Percentiles rank a stretch among this genome's conserved stretches.
phyloP scores from a whole-genome alignment of 2,329 filamentous ascomycete species.

The Hypocrella siamensis region DNA sequence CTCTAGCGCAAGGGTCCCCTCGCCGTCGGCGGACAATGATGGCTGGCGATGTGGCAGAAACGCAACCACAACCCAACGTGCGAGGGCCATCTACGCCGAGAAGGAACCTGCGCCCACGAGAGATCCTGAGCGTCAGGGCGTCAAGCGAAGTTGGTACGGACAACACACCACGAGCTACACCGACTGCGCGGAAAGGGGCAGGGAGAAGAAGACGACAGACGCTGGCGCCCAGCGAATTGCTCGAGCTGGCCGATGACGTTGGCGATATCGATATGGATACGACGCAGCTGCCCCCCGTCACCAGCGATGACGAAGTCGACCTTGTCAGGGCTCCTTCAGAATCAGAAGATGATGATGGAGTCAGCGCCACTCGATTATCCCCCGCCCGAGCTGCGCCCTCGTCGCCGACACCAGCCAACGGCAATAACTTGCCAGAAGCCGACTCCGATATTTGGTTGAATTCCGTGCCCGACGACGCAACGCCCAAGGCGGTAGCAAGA shows the following conservation, averaged over 20 bases:
- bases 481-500: conserved; percentile 13
- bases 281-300: conserved; percentile 5
- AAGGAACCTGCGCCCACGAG: conserved; percentile 13
- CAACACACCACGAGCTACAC: conserved; percentile 4
- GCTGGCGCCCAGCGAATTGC: conserved; percentile 11
- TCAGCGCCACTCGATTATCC: not conserved
- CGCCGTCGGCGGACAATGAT: conserved; percentile 17
- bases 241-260: conserved; percentile 10
- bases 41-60: conserved; percentile 12
- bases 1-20: conserved; percentile 23
- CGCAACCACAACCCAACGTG: conserved; percentile 6
- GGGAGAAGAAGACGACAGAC: conserved; percentile 9
- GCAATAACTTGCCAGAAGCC: conserved; percentile 6
- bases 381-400: conserved; percentile 1
- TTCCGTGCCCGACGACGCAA: conserved; percentile 21
- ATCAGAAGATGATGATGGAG: conserved; percentile 2
- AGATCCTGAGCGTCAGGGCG: conserved; percentile 8
- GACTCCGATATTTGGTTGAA: conserved; percentile 32
- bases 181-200: conserved; percentile 6
- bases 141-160: conserved; percentile 10
- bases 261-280: conserved; percentile 6
- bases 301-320: conserved; percentile 13
- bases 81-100: conserved; percentile 17
- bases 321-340: conserved; percentile 12
- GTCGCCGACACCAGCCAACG: conserved; percentile 3